Conservation (phyloP, 2,329 filamentous ascomycete species). For the Sarocladium oryzae region DNA sequence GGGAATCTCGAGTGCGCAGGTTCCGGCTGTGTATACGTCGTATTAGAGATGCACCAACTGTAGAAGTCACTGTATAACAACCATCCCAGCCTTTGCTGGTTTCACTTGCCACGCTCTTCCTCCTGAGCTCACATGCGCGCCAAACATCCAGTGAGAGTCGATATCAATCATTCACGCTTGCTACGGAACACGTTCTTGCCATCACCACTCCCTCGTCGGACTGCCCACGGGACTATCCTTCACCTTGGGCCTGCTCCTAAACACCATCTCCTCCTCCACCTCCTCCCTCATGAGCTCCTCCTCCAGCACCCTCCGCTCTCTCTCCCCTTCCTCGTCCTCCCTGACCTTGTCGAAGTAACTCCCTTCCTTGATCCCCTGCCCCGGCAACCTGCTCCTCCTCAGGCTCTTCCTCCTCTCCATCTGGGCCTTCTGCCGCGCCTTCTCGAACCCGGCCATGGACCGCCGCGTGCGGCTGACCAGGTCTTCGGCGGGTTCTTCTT, state of each 20-base stretch:
- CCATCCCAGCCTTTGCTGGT: too few species aligned
- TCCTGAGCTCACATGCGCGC: too few species aligned
- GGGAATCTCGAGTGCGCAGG: too few species aligned
- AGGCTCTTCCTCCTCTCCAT: slow-evolving; percentile 47
- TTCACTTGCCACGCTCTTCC: too few species aligned
- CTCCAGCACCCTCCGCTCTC: slow-evolving; percentile 42
- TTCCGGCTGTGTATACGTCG: too few species aligned
- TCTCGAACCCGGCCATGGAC: slow-evolving; percentile 58
- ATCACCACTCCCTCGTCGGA: slow-evolving; percentile 32
- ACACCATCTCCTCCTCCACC: slow-evolving; percentile 76
- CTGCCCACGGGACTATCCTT: slow-evolving; percentile 63
- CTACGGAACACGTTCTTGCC: neutral
- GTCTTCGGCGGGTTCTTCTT: slow-evolving; percentile 30
- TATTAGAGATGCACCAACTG: too few species aligned
- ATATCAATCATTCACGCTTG: too few species aligned
- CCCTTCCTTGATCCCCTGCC: slow-evolving; percentile 31
- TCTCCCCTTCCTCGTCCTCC: slow-evolving; percentile 39
- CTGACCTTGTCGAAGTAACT: slow-evolving; percentile 42
- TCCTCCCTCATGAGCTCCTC: slow-evolving; percentile 66
- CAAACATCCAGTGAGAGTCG: too few species aligned
- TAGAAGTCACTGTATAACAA: too few species aligned
- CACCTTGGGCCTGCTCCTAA: slow-evolving; percentile 76
- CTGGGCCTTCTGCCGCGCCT: slow-evolving; percentile 54
- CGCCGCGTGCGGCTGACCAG: slow-evolving; percentile 51
- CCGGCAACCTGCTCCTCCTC: slow-evolving; percentile 33